These are phyloP conservation scores for Phyllosticta paracitricarpa DNA, from an alignment of 2,329 filamentous ascomycete species.

Conservation along the genomic window DNA sequence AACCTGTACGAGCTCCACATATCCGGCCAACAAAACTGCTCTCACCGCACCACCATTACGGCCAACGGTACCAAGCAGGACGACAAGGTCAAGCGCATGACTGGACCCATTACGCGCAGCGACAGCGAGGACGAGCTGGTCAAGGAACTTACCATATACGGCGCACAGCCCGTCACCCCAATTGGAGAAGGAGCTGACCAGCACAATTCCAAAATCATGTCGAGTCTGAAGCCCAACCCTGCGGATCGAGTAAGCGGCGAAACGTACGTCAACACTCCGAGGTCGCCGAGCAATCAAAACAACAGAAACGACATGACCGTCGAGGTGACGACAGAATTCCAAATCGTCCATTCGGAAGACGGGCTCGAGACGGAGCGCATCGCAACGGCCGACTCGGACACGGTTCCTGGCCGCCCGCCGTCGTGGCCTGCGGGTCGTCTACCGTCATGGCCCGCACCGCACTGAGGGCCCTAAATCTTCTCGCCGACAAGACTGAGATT, in stretches of 20 bases:
- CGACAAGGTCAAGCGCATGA: background rate
- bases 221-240: background rate
- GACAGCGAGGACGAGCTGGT: constrained; percentile 10
- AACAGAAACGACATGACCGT: background rate
- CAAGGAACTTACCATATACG: constrained; percentile 3
- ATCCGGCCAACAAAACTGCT: background rate
- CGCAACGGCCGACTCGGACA: background rate
- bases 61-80: background rate
- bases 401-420: background rate
- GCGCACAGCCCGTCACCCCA: background rate
- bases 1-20: constrained; percentile 3
- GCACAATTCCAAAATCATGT: background rate
- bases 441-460: background rate
- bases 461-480: background rate
- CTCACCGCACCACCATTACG: constrained; percentile 1
- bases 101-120: background rate
- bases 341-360: background rate
- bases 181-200: background rate
- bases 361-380: background rate
- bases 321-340: constrained; percentile 5
- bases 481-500: background rate
- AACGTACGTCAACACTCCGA: background rate
- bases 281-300: background rate
- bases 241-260: background rate
- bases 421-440: background rate